Evolutionary conservation across 495 filamentous ascomycete genomes (phyloP), one percentile per base, ranked within the genome.

Genomic region (Penicillium atrosanguineum): DNA sequence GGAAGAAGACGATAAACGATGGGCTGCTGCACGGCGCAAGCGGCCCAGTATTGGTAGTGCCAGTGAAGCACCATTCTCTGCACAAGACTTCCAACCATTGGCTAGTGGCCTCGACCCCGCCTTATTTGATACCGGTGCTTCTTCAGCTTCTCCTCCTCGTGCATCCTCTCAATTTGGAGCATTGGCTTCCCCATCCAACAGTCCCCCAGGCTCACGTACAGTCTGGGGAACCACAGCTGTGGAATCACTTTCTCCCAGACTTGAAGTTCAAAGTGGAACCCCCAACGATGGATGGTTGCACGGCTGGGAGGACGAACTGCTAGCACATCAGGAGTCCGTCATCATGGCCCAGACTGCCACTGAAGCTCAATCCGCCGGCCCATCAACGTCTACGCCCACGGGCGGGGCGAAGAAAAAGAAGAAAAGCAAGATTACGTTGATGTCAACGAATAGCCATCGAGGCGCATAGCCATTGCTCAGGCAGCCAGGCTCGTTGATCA

Each of bases 401-500:
- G 61, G 62, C 8, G 69, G 64, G 6, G 72, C 72, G 44, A 78
- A 78, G 47, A 91, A 89, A 74, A 91, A 89, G 72, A 95, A 93
- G 77, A 96, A 95, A 73, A 84, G 82, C 47, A 91, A 95, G 77
- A 96, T 96, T 46, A 96, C 90, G 9, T 66, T 96, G 50, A 96
- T 96, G 91, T 91, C 89, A 52, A 96, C 91, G 31, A 89, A 82
- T 65, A 85, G 79, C 38, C 78, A 86, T 54, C 76, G 87, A 64
- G 87, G 82, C 8, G 87, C 87, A 47, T 88, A 60, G 25, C 34
- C 20, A 14, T 6, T 15, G 40, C 15, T 7, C 18, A 12, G 12
- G 37, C 28, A 15, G 21, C 15, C 23, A 16, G 31, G 31, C 11
- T 34, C 28, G 12, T 34, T 1, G 31, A 34, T 34, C 31, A 34